Evolutionary conservation across 306 rosid genomes (phyloP).

Genomic region (Lupinus albus): DNA sequence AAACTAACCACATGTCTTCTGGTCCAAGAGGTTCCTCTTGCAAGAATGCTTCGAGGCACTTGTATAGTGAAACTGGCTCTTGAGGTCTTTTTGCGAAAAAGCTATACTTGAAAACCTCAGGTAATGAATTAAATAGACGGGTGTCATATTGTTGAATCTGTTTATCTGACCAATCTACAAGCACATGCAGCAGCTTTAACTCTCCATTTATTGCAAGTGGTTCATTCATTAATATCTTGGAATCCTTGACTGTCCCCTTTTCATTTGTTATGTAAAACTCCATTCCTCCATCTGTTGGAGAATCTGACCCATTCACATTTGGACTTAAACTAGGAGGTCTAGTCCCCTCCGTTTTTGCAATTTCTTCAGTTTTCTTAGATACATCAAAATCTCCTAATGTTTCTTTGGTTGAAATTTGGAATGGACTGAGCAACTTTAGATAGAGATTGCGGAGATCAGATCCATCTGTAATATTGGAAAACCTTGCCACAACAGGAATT

Average conservation of each 20-base stretch:
- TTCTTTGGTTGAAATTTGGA: slow-evolving; percentile 51
- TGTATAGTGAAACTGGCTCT: too few relatives aligned
- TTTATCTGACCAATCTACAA: too few relatives aligned
- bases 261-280: slow-evolving; percentile 77
- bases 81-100: too few relatives aligned
- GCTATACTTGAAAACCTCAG: too few relatives aligned
- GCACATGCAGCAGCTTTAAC: too few relatives aligned
- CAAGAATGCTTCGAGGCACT: too few relatives aligned
- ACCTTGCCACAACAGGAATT: slow-evolving; percentile 75
- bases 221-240: slow-evolving; percentile 62
- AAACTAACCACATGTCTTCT: slow-evolving; percentile 96
- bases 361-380: slow-evolving; percentile 56
- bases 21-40: too few relatives aligned
- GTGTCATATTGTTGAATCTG: too few relatives aligned
- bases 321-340: slow-evolving; percentile 47
- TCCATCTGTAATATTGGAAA: slow-evolving; percentile 52
- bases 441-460: slow-evolving; percentile 71
- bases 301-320: slow-evolving; percentile 49
- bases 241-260: slow-evolving; percentile 62
- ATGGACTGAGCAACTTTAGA: slow-evolving; percentile 67
- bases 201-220: too few relatives aligned
- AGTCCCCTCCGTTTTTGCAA: slow-evolving; percentile 44
- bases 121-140: too few relatives aligned
- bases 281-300: slow-evolving; percentile 53
- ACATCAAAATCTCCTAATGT: slow-evolving; percentile 45